phyloP scores from a whole-genome alignment of 352 stramenopile species.

The Phytopythium chamaehyphon region DNA sequence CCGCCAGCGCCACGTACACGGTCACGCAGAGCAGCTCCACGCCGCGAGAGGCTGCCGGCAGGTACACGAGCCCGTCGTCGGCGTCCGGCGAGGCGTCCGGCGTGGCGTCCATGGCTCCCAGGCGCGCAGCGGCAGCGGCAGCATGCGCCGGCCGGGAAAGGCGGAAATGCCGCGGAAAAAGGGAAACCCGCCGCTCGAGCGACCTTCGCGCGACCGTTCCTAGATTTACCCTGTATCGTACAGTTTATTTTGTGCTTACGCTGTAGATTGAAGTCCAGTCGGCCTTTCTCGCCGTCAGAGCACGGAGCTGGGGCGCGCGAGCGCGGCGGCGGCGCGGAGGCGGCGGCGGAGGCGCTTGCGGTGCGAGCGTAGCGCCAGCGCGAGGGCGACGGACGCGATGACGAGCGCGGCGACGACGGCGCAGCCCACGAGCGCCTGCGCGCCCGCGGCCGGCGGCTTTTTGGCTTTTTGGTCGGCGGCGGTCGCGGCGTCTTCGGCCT shows the following conservation, averaged over 20 bases:
- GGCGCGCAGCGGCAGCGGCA: too few species aligned
- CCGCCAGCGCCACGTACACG: conserved; percentile 54
- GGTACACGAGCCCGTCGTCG: conserved; percentile 51
- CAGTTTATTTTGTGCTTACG: too few species aligned
- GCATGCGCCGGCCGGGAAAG: too few species aligned
- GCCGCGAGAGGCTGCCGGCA: conserved; percentile 40
- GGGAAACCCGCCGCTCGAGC: too few species aligned
- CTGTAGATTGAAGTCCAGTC: too few species aligned
- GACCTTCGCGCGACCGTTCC: too few species aligned
- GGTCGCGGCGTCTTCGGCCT: neutral
- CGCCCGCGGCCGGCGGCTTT: neutral
- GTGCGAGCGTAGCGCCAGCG: conserved; percentile 1
- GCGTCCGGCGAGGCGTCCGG: too few species aligned
- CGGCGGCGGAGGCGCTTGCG: conserved; percentile 3
- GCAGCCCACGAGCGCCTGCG: neutral
- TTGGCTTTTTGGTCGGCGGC: neutral
- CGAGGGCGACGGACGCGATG: neutral
- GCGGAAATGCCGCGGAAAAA: too few species aligned
- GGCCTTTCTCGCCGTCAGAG: conserved; percentile 2
- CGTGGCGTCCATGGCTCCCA: too few species aligned
- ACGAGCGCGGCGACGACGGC: conserved; percentile 2
- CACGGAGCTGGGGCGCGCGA: neutral
- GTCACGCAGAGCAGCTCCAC: conserved; percentile 52
- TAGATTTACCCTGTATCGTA: too few species aligned
- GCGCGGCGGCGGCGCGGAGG: neutral